These are phyloP conservation scores for Dichotomopilus funicola DNA, from an alignment of 2,329 filamentous ascomycete species.

Conservation along the genomic window DNA sequence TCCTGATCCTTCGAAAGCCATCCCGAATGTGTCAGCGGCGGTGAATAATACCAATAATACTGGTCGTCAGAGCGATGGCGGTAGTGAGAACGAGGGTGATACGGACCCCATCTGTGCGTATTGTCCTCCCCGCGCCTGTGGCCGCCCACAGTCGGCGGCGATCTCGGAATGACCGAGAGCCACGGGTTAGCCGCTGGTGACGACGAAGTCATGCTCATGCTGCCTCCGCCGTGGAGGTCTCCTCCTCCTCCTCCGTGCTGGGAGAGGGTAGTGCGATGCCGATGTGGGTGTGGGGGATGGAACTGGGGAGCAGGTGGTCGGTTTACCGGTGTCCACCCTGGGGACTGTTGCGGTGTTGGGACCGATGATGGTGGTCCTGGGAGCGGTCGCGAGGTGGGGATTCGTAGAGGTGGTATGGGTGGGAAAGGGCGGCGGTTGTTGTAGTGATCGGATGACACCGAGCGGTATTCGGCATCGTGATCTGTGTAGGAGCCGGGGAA, in stretches of 20 bases:
- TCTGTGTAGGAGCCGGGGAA: slow-evolving; percentile 34
- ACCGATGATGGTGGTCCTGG: not conserved
- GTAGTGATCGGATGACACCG: slow-evolving; percentile 21
- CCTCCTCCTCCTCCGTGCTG: too few relatives aligned
- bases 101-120: not conserved
- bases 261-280: not conserved
- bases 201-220: not conserved
- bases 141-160: not conserved
- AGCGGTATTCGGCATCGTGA: slow-evolving; percentile 35
- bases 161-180: slow-evolving; percentile 17
- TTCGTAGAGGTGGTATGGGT: not conserved
- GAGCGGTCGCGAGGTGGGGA: not conserved
- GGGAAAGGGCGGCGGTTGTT: not conserved
- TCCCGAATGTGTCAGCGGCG: not conserved
- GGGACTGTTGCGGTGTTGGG: slow-evolving; percentile 10
- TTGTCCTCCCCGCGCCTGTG: not conserved
- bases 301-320: slow-evolving; percentile 1
- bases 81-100: not conserved
- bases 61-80: not conserved
- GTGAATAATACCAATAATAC: not conserved
- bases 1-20: too few relatives aligned
- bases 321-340: slow-evolving; percentile 29
- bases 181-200: slow-evolving; percentile 13
- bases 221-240: not conserved
- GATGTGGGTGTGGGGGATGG: not conserved